These are phyloP conservation scores for Sordariomycetes sp. DNA, from an alignment of 2,329 filamentous ascomycete genomes.

Conservation along the genomic window DNA sequence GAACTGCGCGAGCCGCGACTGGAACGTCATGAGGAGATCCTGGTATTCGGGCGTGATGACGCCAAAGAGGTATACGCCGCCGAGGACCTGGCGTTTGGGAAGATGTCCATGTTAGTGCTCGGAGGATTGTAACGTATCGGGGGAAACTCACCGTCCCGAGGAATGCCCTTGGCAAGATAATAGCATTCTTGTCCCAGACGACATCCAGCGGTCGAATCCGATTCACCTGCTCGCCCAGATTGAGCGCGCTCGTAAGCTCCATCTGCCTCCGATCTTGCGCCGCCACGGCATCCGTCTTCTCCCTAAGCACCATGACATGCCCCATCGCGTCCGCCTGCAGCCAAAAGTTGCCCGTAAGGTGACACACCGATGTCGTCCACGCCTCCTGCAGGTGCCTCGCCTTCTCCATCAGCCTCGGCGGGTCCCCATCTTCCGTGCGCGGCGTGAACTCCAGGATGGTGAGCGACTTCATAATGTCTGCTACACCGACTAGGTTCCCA, in stretches of 20 bases:
- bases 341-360: conserved; percentile 61
- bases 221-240: conserved; percentile 88
- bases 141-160: conserved; percentile 62
- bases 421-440: conserved; percentile 23
- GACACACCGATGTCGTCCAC: conserved; percentile 70
- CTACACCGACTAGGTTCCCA: conserved; percentile 65
- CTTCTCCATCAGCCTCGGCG: conserved; percentile 45
- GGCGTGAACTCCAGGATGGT: conserved; percentile 61
- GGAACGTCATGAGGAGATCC: conserved; percentile 72
- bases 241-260: conserved; percentile 66
- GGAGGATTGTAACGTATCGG: neutral
- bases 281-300: conserved; percentile 60
- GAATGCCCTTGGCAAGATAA: conserved; percentile 73
- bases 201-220: conserved; percentile 65
- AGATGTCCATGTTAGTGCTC: neutral
- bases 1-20: conserved; percentile 52
- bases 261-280: conserved; percentile 59
- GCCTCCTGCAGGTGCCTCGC: conserved; percentile 69
- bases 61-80: conserved; percentile 81
- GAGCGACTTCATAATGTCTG: conserved; percentile 88
- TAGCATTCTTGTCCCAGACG: conserved; percentile 45
- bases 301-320: conserved; percentile 69
- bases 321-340: conserved; percentile 78
- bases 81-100: conserved; percentile 57
- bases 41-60: conserved; percentile 60